Percentiles rank a stretch among this genome's conserved stretches.
phyloP scores from a whole-genome alignment of 2,329 filamentous ascomycete genomes.

The Pleomassaria siparia region DNA sequence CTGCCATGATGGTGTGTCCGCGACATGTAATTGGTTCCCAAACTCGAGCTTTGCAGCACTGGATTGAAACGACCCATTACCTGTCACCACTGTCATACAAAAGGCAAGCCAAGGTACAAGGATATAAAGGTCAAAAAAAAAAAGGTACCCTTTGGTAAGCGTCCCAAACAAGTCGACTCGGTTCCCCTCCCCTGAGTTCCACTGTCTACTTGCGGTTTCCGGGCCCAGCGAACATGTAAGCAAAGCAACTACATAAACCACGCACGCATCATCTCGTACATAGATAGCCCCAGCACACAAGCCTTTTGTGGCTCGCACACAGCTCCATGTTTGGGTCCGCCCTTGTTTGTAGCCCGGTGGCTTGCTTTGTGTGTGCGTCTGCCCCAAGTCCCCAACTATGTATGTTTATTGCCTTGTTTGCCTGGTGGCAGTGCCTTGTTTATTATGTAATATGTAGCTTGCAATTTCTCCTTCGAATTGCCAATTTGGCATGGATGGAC shows the following conservation, averaged over 20 bases:
- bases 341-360: slow-evolving; percentile 4
- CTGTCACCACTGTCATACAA: slow-evolving; percentile 11
- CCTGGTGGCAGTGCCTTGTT: too few species aligned
- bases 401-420: too few species aligned
- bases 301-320: slow-evolving; percentile 9
- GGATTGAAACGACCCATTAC: slow-evolving; percentile 9
- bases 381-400: too few species aligned
- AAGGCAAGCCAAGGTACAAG: too few species aligned
- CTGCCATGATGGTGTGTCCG: too few species aligned
- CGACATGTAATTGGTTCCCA: slow-evolving; percentile 8
- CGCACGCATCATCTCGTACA: too few species aligned
- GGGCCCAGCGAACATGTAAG: slow-evolving; percentile 6
- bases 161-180: slow-evolving; percentile 3
- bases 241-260: slow-evolving; percentile 3
- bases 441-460: too few species aligned
- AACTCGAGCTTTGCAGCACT: slow-evolving; percentile 1
- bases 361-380: too few species aligned
- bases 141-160: too few species aligned
- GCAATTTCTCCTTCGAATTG: slow-evolving; percentile 13
- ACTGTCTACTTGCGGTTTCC: slow-evolving; percentile 1
- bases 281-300: slow-evolving; percentile 4
- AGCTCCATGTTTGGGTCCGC: slow-evolving; percentile 6
- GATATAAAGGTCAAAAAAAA: too few species aligned
- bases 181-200: slow-evolving; percentile 1
- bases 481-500: slow-evolving; percentile 9